Conservation (phyloP, 495 filamentous ascomycete genomes). For the Cairneyella variabilis region DNA sequence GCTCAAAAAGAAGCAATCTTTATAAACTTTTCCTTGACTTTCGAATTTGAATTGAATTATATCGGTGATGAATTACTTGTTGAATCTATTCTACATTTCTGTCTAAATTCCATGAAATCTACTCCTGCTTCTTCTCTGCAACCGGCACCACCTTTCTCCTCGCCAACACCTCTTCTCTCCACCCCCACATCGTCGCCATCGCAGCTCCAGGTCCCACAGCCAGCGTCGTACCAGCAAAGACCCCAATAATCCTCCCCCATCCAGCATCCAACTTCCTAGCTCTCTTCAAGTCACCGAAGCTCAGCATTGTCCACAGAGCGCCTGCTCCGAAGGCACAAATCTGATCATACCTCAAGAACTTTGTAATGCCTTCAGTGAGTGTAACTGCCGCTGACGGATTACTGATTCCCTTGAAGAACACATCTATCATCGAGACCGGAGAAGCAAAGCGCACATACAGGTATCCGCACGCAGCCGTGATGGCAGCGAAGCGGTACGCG, state of each 20-base stretch:
- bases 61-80: no score
- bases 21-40: no score
- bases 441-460: slow-evolving; percentile 18
- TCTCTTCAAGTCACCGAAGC: slow-evolving; percentile 23
- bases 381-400: slow-evolving; percentile 3
- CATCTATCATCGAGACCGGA: slow-evolving; percentile 2
- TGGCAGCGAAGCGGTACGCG: slow-evolving; percentile 20
- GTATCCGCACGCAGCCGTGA: slow-evolving; percentile 7
- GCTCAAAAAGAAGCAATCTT: no score
- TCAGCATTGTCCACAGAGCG: slow-evolving; percentile 12
- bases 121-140: slow-evolving; percentile 8
- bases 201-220: slow-evolving; percentile 29
- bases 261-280: slow-evolving; percentile 4
- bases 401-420: slow-evolving; percentile 18
- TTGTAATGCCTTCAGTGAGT: slow-evolving; percentile 7
- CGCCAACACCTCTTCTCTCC: slow-evolving; percentile 32
- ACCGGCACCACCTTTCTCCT: not conserved
- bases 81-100: no score
- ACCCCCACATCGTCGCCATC: slow-evolving; percentile 28
- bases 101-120: no score
- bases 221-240: slow-evolving; percentile 17
- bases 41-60: no score
- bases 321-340: slow-evolving; percentile 19
- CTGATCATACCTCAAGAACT: slow-evolving; percentile 20
- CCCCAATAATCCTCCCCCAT: slow-evolving; percentile 15